Conservation (phyloP, 495 filamentous ascomycete genomes). For the Cryomyces minteri region DNA sequence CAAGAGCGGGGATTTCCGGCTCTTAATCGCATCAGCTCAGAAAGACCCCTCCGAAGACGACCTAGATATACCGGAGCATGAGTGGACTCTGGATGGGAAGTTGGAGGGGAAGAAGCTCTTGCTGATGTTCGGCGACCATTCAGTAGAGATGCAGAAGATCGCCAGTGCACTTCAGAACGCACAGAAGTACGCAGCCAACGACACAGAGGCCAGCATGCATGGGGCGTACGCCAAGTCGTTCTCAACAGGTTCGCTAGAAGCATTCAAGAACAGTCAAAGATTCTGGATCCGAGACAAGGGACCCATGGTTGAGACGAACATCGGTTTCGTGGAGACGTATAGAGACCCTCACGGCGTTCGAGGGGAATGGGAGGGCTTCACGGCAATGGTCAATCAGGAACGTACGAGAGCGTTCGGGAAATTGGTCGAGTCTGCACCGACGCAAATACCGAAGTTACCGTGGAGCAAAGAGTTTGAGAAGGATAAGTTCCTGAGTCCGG, state of each 20-base stretch:
- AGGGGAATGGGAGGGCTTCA: slow-evolving; percentile 96
- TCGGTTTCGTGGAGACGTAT: slow-evolving; percentile 95
- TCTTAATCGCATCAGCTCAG: slow-evolving; percentile 66
- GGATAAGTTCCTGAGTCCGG: slow-evolving; percentile 80
- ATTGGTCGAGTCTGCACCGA: slow-evolving; percentile 61
- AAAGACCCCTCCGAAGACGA: slow-evolving; percentile 35
- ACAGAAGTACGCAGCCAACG: slow-evolving; percentile 59
- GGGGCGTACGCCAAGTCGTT: slow-evolving; percentile 73
- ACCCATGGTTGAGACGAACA: slow-evolving; percentile 74
- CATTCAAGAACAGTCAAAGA: slow-evolving; percentile 80
- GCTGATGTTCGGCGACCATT: slow-evolving; percentile 72
- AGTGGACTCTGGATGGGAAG: slow-evolving; percentile 43
- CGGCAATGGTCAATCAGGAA: slow-evolving; percentile 62
- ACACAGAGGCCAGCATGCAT: slow-evolving; percentile 72
- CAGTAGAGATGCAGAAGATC: slow-evolving; percentile 63
- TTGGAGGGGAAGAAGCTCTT: slow-evolving; percentile 53
- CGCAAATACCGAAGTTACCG: slow-evolving; percentile 72
- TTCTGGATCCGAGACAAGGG: slow-evolving; percentile 87
- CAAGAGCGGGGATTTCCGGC: slow-evolving; percentile 48
- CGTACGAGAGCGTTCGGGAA: slow-evolving; percentile 78
- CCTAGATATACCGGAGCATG: slow-evolving; percentile 46
- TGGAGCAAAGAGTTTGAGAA: slow-evolving; percentile 88
- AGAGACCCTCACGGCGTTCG: slow-evolving; percentile 81
- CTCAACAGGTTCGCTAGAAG: slow-evolving; percentile 61
- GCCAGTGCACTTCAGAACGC: slow-evolving; percentile 53